Conservation (phyloP, 2,329 filamentous ascomycete genomes). For the Nemania sp. region DNA sequence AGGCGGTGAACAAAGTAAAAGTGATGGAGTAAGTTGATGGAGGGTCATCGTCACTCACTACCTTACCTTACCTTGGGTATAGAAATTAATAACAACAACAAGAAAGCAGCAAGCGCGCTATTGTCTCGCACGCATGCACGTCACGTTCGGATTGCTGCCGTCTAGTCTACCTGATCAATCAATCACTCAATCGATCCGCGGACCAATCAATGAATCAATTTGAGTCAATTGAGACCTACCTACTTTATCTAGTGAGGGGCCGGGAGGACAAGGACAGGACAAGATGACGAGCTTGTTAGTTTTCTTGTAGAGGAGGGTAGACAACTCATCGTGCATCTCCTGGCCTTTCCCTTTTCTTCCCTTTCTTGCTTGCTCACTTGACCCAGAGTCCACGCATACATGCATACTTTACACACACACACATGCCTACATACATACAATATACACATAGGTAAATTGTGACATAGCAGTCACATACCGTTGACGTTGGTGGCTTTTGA, state of each 20-base stretch:
- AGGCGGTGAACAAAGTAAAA: background rate
- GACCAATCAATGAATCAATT: too few relatives aligned
- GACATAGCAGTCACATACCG: background rate
- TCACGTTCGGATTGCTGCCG: slow-evolving; percentile 13
- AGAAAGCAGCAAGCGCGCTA: background rate
- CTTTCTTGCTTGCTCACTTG: slow-evolving; percentile 22
- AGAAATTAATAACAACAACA: background rate
- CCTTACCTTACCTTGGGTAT: too few relatives aligned
- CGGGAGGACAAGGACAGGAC: slow-evolving; percentile 1
- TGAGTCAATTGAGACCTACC: background rate
- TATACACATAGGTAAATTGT: background rate
- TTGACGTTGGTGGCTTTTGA: background rate
- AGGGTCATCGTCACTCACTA: slow-evolving; percentile 21
- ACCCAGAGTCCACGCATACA: slow-evolving; percentile 16
- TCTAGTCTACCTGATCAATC: slow-evolving; percentile 5
- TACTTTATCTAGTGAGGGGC: slow-evolving; percentile 15
- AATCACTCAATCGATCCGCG: too few relatives aligned
- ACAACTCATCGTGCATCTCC: slow-evolving; percentile 34
- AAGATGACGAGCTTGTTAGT: slow-evolving; percentile 9
- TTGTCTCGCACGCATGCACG: slow-evolving; percentile 13
- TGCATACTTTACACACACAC: too few relatives aligned
- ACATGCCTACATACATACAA: background rate
- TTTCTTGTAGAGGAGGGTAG: slow-evolving; percentile 29
- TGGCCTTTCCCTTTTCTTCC: slow-evolving; percentile 15
- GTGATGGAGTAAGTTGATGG: slow-evolving; percentile 5